Evolutionary conservation across 345 rosid genomes (phyloP).

Genomic region (Brassica rapa): DNA sequence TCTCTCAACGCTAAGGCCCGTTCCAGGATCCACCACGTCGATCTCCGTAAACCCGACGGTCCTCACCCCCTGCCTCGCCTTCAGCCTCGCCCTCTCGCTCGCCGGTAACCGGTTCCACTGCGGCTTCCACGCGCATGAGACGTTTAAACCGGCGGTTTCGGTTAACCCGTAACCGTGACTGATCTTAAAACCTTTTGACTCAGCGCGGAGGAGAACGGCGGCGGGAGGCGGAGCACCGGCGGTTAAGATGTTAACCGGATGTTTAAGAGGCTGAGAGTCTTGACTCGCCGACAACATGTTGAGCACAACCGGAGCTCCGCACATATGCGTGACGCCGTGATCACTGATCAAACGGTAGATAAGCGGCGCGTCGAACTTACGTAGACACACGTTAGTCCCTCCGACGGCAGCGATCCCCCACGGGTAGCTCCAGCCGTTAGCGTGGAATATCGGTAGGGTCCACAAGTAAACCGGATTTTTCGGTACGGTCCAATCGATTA

Average conservation of each 20-base stretch:
- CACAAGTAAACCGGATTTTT: slow-evolving; percentile 74
- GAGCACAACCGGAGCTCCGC: slow-evolving; percentile 87
- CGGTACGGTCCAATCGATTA: slow-evolving; percentile 60
- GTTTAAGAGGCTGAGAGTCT: slow-evolving; percentile 35
- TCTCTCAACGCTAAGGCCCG: slow-evolving; percentile 53
- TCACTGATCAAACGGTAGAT: slow-evolving; percentile 53
- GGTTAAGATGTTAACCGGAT: slow-evolving; percentile 64
- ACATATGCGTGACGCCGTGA: slow-evolving; percentile 79
- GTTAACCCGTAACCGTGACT: slow-evolving; percentile 80
- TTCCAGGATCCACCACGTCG: slow-evolving; percentile 56
- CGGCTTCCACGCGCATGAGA: slow-evolving; percentile 75
- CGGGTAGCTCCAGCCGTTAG: slow-evolving; percentile 75
- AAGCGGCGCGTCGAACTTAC: slow-evolving; percentile 56
- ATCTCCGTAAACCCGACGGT: slow-evolving; percentile 51
- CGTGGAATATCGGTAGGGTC: slow-evolving; percentile 90
- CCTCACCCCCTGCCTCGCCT: slow-evolving; percentile 72
- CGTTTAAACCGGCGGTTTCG: slow-evolving; percentile 63
- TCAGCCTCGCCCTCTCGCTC: slow-evolving; percentile 58
- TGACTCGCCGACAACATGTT: slow-evolving; percentile 61
- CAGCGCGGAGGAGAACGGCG: slow-evolving; percentile 55
- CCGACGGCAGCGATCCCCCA: slow-evolving; percentile 92
- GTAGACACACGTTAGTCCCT: slow-evolving; percentile 71
- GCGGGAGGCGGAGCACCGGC: slow-evolving; percentile 94
- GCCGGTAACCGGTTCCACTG: slow-evolving; percentile 70
- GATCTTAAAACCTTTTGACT: slow-evolving; percentile 64